These are phyloP conservation scores for Rhodotorula taiwanensis DNA, from an alignment of 768 basidiomycete genomes.

Conservation along the genomic window DNA sequence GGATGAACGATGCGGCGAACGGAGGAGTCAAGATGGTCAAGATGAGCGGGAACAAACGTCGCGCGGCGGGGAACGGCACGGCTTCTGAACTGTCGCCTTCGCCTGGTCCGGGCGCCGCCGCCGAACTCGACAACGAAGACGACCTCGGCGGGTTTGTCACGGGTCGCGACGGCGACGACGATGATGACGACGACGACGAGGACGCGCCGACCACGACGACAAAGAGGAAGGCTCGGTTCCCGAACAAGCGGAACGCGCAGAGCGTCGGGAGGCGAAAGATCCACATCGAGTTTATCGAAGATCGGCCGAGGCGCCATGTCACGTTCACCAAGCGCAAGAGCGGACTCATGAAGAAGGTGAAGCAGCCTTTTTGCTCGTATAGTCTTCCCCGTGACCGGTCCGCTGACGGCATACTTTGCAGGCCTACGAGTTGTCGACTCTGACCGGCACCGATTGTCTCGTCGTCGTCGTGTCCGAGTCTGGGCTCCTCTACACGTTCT, in stretches of 20 bases:
- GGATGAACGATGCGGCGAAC: neutral
- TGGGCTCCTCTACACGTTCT: constrained; percentile 32
- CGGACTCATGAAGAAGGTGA: constrained; percentile 38
- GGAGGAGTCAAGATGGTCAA: neutral
- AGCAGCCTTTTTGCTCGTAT: neutral
- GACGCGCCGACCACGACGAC: neutral
- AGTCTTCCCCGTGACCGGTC: neutral
- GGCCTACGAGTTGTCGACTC: constrained; percentile 35
- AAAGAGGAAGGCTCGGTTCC: constrained; percentile 10
- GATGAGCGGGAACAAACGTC: constrained; percentile 6
- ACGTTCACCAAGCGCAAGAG: constrained; percentile 37
- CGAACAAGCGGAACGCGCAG: constrained; percentile 32
- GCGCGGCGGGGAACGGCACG: too few relatives aligned
- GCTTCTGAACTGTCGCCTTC: too few relatives aligned
- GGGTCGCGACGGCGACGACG: neutral
- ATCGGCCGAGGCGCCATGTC: constrained; percentile 31
- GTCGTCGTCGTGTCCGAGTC: constrained; percentile 33
- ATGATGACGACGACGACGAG: neutral
- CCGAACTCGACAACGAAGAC: neutral
- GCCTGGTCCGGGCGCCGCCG: neutral
- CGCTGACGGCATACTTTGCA: constrained; percentile 1
- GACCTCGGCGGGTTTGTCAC: neutral
- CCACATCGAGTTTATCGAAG: constrained; percentile 27
- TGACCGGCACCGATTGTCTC: constrained; percentile 35
- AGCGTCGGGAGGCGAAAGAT: constrained; percentile 34